A percentile compares a stretch with the other conserved stretches of the same genome.
Conservation (phyloP, 2,329 filamentous ascomycete species). For the Periconia macrospinosa region DNA sequence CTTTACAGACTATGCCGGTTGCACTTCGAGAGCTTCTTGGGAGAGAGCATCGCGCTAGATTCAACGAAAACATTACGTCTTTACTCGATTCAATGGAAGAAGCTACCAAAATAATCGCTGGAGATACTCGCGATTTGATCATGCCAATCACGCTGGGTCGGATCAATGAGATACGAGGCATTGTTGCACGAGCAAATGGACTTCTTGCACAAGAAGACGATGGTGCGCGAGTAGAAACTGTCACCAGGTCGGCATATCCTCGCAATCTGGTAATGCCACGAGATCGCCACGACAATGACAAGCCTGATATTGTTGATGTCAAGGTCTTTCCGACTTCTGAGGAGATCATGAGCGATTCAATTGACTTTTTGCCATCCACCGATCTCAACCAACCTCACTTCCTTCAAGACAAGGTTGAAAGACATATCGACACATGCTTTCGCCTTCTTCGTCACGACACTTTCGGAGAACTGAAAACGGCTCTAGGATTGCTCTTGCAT, state of each 20-base stretch:
- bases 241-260: constrained; percentile 23
- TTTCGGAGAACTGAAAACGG: constrained; percentile 33
- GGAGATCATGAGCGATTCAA: constrained; percentile 41
- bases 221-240: not conserved
- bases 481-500: constrained; percentile 23
- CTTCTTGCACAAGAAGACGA: not conserved
- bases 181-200: too few relatives aligned
- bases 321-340: constrained; percentile 33
- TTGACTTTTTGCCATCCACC: constrained; percentile 39
- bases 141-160: too few relatives aligned
- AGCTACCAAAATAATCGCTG: too few relatives aligned
- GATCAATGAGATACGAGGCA: too few relatives aligned
- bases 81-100: too few relatives aligned
- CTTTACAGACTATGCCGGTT: too few relatives aligned
- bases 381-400: constrained; percentile 33
- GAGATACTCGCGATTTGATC: too few relatives aligned
- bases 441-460: constrained; percentile 36
- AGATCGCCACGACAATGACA: constrained; percentile 38
- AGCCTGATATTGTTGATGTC: constrained; percentile 32
- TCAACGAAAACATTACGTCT: too few relatives aligned
- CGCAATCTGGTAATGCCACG: constrained; percentile 22
- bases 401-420: constrained; percentile 20
- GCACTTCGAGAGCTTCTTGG: too few relatives aligned
- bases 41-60: too few relatives aligned
- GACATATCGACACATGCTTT: constrained; percentile 39